phyloP scores from a whole-genome alignment of 2,329 filamentous ascomycete genomes.

The Sporothrix phasma region DNA sequence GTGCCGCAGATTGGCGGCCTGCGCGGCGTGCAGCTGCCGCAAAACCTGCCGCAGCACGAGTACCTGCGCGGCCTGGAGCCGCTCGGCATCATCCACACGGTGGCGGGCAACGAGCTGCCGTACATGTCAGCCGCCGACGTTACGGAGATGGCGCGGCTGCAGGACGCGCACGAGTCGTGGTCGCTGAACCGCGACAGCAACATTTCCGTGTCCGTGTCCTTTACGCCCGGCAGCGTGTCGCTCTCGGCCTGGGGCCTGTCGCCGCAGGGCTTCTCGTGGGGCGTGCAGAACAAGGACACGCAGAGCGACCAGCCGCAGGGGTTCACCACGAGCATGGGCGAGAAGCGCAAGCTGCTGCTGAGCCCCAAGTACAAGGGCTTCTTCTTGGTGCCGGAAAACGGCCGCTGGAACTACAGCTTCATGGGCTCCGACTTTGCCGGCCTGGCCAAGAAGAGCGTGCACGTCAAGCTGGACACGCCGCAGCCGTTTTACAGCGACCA shows the following conservation, averaged over 20 bases:
- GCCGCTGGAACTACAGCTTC: conserved; percentile 96
- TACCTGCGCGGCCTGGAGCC: conserved; percentile 80
- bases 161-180: conserved; percentile 71
- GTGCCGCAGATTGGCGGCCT: conserved; percentile 92
- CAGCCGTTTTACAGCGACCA: conserved; percentile 82
- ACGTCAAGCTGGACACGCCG: conserved; percentile 90
- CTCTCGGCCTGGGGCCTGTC: conserved; percentile 89
- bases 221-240: conserved; percentile 93
- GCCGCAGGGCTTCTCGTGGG: conserved; percentile 91
- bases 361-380: conserved; percentile 91
- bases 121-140: conserved; percentile 97
- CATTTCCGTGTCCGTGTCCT: conserved; percentile 88
- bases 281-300: conserved; percentile 86
- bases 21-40: conserved; percentile 81
- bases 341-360: conserved; percentile 88
- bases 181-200: conserved; percentile 65
- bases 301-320: conserved; percentile 89
- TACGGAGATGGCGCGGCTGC: conserved; percentile 83
- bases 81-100: conserved; percentile 88
- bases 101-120: conserved; percentile 85
- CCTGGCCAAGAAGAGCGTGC: conserved; percentile 81
- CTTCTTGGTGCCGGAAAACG: conserved; percentile 87
- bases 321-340: conserved; percentile 83
- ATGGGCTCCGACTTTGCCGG: conserved; percentile 82
- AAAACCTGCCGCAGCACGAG: conserved; percentile 84